Evolutionary conservation across 2,329 filamentous ascomycete genomes (phyloP).

Genomic region (Domatiomyces globalis): DNA sequence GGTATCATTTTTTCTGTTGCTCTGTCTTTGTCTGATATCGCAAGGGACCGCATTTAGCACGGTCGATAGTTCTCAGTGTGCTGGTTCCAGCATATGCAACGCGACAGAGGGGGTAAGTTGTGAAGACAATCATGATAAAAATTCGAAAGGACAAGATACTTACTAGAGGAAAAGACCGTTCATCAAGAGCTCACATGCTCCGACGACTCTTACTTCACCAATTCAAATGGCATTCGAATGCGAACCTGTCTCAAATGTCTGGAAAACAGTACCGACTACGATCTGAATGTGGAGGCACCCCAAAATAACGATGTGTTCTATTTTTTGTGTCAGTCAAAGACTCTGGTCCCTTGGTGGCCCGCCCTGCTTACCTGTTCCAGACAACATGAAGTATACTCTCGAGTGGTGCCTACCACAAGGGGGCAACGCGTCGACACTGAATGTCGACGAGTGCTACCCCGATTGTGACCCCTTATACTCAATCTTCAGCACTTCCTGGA

Average conservation of each 20-base stretch:
- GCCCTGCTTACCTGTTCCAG: not conserved
- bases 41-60: not conserved
- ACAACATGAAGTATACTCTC: constrained; percentile 4
- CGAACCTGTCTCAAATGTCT: not conserved
- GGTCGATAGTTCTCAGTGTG: not conserved
- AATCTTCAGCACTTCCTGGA: not conserved
- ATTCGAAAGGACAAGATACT: not conserved
- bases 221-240: not conserved
- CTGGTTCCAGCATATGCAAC: not conserved
- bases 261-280: not conserved
- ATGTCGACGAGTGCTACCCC: constrained; percentile 1
- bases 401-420: constrained; percentile 1
- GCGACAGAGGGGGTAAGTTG: not conserved
- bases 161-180: not conserved
- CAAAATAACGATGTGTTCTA: not conserved
- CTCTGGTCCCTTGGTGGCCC: too few relatives aligned
- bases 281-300: not conserved
- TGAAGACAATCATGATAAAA: not conserved
- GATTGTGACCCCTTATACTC: not conserved
- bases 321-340: not conserved
- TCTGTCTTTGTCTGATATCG: too few relatives aligned
- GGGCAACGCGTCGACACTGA: not conserved
- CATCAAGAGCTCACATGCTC: not conserved
- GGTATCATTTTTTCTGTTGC: too few relatives aligned
- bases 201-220: not conserved